Evolutionary conservation across 2,329 filamentous ascomycete genomes (phyloP), one percentile per base, ranked within the genome.

Genomic region (Alternaria gaisen): DNA sequence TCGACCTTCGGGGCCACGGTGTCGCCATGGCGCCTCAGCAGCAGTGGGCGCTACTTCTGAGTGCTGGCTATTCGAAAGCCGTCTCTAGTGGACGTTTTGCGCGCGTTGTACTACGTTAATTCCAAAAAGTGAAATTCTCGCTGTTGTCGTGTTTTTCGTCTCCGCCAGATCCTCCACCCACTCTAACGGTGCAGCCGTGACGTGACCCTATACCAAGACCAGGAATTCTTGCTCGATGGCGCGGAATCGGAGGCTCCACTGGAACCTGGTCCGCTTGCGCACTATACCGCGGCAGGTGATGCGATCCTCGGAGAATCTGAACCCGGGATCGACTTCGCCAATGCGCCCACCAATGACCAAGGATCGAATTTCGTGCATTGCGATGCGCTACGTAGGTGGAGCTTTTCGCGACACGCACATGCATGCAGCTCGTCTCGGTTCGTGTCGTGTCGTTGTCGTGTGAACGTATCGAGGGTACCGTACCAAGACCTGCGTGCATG

Each of bases 241-340:
- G 32, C 32, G 32, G 32, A 36, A 36, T 36, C 32, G 44, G 61
- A 42, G 41, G 53, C 43, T 55, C 62, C 59, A 56, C 56, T 56
- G 42, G 24, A 34, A 48, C 34, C 30, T 24, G 53, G 24, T 53
- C 43, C 26, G 53, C 50, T 40, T 50, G 54, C 53, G 50, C 50
- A 30, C 53, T 52, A 64, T 20, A 30, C 58, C 61, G 53, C 43
- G 40, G 56, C 26, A 63, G 58, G 67, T 65, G 63, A 65, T 64
- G 58, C 60, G 56, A 60, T 58, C 61, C 61, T 63, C 60, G 64
- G 66, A 70, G 42, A 66, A 52, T 44, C 52, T 53, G 46, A 62
- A 50, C 60, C 54, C 44, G 41, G 47, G 65, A 70, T 70, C 65
- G 56, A 18, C 64, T 54, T 60, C 32, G 56, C 65, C 43, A 52